phyloP scores from a whole-genome alignment of 2,329 filamentous ascomycete species.

The Diaporthe sp. region DNA sequence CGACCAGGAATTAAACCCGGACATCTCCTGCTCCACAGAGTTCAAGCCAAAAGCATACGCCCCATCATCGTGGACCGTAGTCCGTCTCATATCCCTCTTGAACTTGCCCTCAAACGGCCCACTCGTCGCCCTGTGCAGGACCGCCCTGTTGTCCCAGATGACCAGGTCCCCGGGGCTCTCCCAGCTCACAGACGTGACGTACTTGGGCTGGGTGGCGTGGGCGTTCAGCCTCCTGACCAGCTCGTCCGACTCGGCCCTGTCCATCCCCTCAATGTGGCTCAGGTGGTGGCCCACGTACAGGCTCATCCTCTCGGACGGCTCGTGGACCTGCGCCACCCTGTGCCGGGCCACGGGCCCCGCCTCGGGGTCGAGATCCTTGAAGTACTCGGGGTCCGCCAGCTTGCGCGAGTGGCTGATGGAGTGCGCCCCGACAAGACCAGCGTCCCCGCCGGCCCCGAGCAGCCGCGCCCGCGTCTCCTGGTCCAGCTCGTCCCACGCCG shows the following conservation, averaged over 20 bases:
- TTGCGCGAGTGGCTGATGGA: conserved; percentile 68
- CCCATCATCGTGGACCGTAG: conserved; percentile 66
- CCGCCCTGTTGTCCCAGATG: conserved; percentile 72
- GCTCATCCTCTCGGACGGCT: conserved; percentile 64
- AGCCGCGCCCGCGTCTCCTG: conserved; percentile 52
- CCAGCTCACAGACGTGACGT: conserved; percentile 63
- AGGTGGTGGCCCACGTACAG: conserved; percentile 67
- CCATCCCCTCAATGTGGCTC: conserved; percentile 62
- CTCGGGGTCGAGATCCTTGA: conserved; percentile 59
- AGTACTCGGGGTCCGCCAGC: conserved; percentile 63
- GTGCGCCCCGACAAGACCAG: conserved; percentile 60
- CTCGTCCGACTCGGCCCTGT: conserved; percentile 49
- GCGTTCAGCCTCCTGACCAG: conserved; percentile 58
- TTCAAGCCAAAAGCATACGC: conserved; percentile 56
- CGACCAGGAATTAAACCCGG: conserved; percentile 42
- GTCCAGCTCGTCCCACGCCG: conserved; percentile 63
- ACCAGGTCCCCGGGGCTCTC: conserved; percentile 63
- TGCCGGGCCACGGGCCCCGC: conserved; percentile 59
- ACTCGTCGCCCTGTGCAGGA: conserved; percentile 66
- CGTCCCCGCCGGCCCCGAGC: conserved; percentile 48
- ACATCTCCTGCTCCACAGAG: conserved; percentile 43
- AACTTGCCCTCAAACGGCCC: conserved; percentile 64
- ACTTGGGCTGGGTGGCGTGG: conserved; percentile 63
- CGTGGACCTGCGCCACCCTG: conserved; percentile 64
- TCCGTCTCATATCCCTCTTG: conserved; percentile 67